Evolutionary conservation across 2,329 filamentous ascomycete species (phyloP), one percentile per base, ranked within the genome.

Genomic region (Thielaviopsis musarum): DNA sequence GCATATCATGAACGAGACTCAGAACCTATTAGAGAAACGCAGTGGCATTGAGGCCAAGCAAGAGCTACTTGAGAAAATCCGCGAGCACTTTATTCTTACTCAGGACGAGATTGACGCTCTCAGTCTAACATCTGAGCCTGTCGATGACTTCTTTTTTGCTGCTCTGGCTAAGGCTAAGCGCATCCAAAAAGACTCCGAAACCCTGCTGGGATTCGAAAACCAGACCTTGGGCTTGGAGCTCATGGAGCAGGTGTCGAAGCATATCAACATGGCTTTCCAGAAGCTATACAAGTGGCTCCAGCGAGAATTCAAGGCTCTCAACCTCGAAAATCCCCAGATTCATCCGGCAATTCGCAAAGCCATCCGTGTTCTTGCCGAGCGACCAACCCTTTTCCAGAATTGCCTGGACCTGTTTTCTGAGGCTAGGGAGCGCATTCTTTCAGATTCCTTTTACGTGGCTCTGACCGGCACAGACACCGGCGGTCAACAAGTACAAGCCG

Each of bases 271-370:
- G 17, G 91, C 88, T 5, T 98, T 93, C 66, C 91, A 98, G 68
- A 98, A 96, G 69, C 78, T 98, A 2, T 96, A 95, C 71, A 84
- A 88, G 66, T 98, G 91, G 91, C 84, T 95, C 21, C 91, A 96
- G 69, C 84, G 87, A 61, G 90, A 96, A 66, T 94, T 98, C 72
- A 95, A 91, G 69, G 85, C 84, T 0, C 73, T 97, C 56, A 94
- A 97, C 68, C 78, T 97, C 9, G 93, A 98, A 67, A 95, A 94
- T 65, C 91, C 91, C 0, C 91, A 95, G 66, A 91, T 97, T 69
- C 91, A 87, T 67, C 80, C 84, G 21, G 84, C 88, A 0, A 91
- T 98, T 63, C 81, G 91, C 57, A 82, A 84, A 59, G 90, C 90
- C 22, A 76, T 98, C 48, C 82, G 90, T 55, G 88, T 95, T 12